Conservation (phyloP, 75 land plant genomes). For the Sequoia sempervirens region DNA sequence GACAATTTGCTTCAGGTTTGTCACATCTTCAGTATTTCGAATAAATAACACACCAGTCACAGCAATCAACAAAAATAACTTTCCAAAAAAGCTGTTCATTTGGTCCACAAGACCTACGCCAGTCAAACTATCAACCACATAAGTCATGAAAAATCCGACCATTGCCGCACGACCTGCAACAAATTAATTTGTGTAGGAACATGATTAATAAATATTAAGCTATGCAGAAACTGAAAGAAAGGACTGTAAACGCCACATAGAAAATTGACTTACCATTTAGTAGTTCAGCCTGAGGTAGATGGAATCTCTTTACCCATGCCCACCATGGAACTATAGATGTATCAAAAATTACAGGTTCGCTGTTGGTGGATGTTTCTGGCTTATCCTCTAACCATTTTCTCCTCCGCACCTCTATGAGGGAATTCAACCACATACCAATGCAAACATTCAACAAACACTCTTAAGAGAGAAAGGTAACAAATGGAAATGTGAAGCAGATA, state of each 20-base stretch:
- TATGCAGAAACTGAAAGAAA: not conserved
- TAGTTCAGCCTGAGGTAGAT: constrained; percentile 91
- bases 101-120: constrained; percentile 95
- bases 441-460: not conserved
- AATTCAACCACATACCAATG: not conserved
- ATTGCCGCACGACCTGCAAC: constrained; percentile 94
- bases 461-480: not conserved
- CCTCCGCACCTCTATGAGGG: constrained; percentile 68
- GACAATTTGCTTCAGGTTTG: constrained; percentile 53
- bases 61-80: constrained; percentile 68
- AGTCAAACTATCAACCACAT: constrained; percentile 81
- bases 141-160: constrained; percentile 94
- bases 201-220: not conserved
- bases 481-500: not conserved
- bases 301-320: constrained; percentile 95
- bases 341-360: constrained; percentile 75
- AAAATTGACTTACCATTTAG: constrained; percentile 65
- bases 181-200: not conserved
- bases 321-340: constrained; percentile 95
- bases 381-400: constrained; percentile 89
- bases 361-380: constrained; percentile 84
- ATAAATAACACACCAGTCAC: constrained; percentile 77
- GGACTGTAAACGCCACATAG: not conserved
- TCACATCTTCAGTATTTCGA: constrained; percentile 83
- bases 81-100: constrained; percentile 88